Conservation (phyloP, 768 basidiomycete genomes). For the Agrocybe chaxingu region DNA sequence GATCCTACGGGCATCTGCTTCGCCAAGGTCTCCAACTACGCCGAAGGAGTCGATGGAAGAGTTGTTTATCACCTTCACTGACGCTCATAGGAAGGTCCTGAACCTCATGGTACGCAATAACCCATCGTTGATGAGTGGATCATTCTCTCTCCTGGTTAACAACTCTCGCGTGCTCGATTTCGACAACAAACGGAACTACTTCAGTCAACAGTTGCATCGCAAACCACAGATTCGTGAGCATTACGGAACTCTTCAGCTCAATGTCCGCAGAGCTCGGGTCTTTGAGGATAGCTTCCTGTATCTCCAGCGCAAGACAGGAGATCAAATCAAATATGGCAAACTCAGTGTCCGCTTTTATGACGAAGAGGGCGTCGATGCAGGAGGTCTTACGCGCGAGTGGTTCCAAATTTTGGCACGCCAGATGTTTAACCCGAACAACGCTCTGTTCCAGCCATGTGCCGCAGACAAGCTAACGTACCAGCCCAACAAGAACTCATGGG, state of each 20-base stretch:
- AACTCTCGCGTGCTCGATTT: constrained; percentile 97
- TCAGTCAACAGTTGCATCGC: constrained; percentile 87
- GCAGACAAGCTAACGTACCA: constrained; percentile 95
- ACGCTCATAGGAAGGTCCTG: constrained; percentile 87
- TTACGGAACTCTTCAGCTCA: constrained; percentile 79
- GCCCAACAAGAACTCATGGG: constrained; percentile 89
- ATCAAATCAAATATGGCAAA: constrained; percentile 98
- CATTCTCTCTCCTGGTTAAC: constrained; percentile 93
- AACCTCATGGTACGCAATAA: constrained; percentile 99
- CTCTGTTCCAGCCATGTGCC: constrained; percentile 96
- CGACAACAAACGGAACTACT: constrained; percentile 98
- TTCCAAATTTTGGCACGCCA: constrained; percentile 97
- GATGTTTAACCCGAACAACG: constrained; percentile 99
- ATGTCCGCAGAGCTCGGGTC: constrained; percentile 85
- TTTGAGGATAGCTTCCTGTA: constrained; percentile 98
- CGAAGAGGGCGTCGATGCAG: constrained; percentile 98
- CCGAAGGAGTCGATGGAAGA: constrained; percentile 83
- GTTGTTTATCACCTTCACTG: constrained; percentile 90
- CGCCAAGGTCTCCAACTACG: constrained; percentile 66
- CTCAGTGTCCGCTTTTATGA: constrained; percentile 94
- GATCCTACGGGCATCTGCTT: constrained; percentile 58
- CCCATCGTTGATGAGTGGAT: constrained; percentile 96
- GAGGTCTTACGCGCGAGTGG: constrained; percentile 97
- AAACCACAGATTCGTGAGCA: constrained; percentile 79
- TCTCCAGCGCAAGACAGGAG: constrained; percentile 85